These are phyloP conservation scores for Monosporascus cannonballus DNA, from an alignment of 2,329 filamentous ascomycete species.

Conservation along the genomic window DNA sequence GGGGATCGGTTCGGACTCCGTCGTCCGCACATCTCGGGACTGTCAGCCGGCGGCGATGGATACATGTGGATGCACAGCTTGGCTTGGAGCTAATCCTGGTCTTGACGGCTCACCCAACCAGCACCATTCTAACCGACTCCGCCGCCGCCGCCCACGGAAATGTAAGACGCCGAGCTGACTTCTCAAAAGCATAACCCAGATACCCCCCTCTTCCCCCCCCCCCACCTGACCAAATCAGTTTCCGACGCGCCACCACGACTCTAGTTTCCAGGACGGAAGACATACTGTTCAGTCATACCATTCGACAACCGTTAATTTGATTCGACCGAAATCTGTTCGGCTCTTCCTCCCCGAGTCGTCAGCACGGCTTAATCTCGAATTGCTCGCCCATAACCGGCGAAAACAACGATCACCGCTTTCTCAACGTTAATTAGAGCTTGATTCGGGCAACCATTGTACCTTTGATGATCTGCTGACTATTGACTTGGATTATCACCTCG, in stretches of 20 bases:
- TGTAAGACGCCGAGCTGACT: not conserved
- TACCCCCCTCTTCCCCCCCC: not conserved
- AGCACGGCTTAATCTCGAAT: not conserved
- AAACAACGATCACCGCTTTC: too few relatives aligned
- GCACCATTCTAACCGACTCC: not conserved
- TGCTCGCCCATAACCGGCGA: not conserved
- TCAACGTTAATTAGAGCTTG: too few relatives aligned
- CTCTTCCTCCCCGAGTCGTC: not conserved
- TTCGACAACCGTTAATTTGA: too few relatives aligned
- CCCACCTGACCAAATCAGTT: not conserved
- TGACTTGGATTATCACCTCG: too few relatives aligned
- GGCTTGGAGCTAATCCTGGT: not conserved
- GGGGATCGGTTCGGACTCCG: too few relatives aligned
- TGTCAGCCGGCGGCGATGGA: too few relatives aligned
- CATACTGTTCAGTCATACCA: too few relatives aligned
- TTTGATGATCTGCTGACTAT: too few relatives aligned
- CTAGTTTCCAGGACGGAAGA: not conserved
- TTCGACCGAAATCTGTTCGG: not conserved
- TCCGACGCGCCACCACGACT: not conserved
- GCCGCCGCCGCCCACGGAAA: not conserved
- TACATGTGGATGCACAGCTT: too few relatives aligned
- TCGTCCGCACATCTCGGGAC: too few relatives aligned
- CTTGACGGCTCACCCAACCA: not conserved
- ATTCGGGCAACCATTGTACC: too few relatives aligned
- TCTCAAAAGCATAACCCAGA: not conserved